Evolutionary conservation across 805 yeast genomes (phyloP), one percentile per base, ranked within the genome.

Genomic region (Diddensiella santjacobensis): DNA sequence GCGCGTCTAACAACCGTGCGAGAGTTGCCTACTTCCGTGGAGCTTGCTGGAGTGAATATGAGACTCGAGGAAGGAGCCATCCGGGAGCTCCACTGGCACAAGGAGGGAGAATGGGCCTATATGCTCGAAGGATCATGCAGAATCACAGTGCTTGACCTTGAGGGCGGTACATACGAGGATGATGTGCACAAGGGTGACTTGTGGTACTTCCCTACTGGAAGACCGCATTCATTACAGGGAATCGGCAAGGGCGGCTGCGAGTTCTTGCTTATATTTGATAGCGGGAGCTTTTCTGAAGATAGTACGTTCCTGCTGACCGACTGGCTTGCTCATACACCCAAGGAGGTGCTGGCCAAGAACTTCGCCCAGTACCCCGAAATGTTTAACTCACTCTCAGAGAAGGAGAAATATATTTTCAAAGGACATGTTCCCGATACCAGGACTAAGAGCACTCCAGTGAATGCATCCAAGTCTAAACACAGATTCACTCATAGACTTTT

Each of bases 11-110:
- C 43, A 13, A 40, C 43, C n/a, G 19, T 40, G 3, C 43, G 43
- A 13, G 43, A 40, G 29, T 31, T 40, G 4, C 17, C 30, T n/a
- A 4, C 43, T 18, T 40, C 43, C 17, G 22, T 17, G 8, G 43
- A 40, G 43, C 43, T 40, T 24, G 43, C 43, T 18, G 43, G 43
- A 3, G 43, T 40, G n/a, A 40, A 40, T 10, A 40, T 40, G 43
- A 3, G 43, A 18, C 43, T 40, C 8, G 43, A 40, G 18, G 43
- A 18, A 13, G 43, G 43, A 18, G 29, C 43, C 8, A 13, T 18
- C 31, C 29, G 43, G n/a, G 43, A 40, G 29, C 36, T 40, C 30
- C 43, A 40, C 36, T 40, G 43, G 43, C 43, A 40, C 10, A 40
- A 23, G 15, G 43, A 40, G 31, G 29, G 33, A 29, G 43, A 40